These are phyloP conservation scores for Taphrina confusa DNA, from an alignment of 1,139 yeast species.

Conservation along the genomic window DNA sequence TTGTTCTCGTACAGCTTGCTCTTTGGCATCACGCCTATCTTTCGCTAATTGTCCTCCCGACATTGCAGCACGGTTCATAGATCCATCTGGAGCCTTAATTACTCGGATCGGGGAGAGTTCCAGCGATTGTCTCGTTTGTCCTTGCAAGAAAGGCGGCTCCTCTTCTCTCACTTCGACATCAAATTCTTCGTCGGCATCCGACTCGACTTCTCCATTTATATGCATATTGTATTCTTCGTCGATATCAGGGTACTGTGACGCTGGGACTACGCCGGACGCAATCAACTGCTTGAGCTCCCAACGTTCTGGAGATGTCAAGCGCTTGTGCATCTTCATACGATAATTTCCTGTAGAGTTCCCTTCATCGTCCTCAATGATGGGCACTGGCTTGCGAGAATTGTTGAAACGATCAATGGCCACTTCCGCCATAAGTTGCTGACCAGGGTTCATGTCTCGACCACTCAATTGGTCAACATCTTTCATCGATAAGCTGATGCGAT, in stretches of 20 bases:
- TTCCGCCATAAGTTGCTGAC: slow-evolving; percentile 36
- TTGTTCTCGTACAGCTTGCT: slow-evolving; percentile 53
- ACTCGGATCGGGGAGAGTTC: slow-evolving; percentile 60
- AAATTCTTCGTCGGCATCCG: slow-evolving; percentile 57
- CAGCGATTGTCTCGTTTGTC: slow-evolving; percentile 52
- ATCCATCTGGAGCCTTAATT: slow-evolving; percentile 73
- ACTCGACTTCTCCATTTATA: slow-evolving; percentile 44
- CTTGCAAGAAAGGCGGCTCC: slow-evolving; percentile 72
- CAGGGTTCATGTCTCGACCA: slow-evolving; percentile 53
- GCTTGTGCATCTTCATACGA: slow-evolving; percentile 45
- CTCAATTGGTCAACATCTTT: slow-evolving; percentile 70
- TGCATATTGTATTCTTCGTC: slow-evolving; percentile 53
- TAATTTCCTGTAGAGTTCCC: slow-evolving; percentile 5
- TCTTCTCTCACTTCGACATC: slow-evolving; percentile 72
- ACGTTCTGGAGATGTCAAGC: slow-evolving; percentile 79
- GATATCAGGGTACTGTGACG: slow-evolving; percentile 71
- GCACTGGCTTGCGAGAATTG: slow-evolving; percentile 19
- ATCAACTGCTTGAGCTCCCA: slow-evolving; percentile 87
- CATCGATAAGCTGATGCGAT: slow-evolving; percentile 62
- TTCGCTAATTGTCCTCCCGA: slow-evolving; percentile 71
- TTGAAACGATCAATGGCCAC: slow-evolving; percentile 32
- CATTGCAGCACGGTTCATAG: slow-evolving; percentile 72
- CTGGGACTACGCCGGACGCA: slow-evolving; percentile 72
- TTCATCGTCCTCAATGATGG: slow-evolving; percentile 24
- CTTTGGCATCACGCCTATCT: slow-evolving; percentile 63